A percentile compares a stretch with the other conserved stretches of the same genome.
Evolutionary conservation across 495 filamentous ascomycete genomes (phyloP).

Genomic region (Daldinia caldariorum): DNA sequence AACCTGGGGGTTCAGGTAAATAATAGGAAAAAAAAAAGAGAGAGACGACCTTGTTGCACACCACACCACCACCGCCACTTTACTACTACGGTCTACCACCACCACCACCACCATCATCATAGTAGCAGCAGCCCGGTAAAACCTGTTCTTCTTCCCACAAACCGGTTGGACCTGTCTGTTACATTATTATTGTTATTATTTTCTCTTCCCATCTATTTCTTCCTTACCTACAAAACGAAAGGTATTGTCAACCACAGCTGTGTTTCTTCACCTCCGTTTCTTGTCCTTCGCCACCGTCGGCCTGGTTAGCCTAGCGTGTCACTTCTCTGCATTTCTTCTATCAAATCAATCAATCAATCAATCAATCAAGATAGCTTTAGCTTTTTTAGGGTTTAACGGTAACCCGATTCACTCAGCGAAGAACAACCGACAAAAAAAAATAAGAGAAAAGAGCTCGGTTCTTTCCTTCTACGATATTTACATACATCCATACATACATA

Average conservation of each 20-base stretch:
- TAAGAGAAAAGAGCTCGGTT: neutral
- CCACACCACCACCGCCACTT: neutral
- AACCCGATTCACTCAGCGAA: slow-evolving; percentile 6
- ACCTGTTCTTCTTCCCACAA: neutral
- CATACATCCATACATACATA: no score
- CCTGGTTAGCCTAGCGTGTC: neutral
- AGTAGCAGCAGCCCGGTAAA: neutral
- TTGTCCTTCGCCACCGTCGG: slow-evolving; percentile 7
- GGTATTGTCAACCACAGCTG: neutral
- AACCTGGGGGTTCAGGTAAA: slow-evolving; percentile 33
- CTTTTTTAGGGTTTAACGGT: neutral
- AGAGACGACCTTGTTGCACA: neutral
- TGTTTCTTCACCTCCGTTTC: neutral
- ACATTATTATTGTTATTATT: neutral
- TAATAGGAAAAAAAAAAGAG: slow-evolving; percentile 25
- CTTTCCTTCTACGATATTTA: slow-evolving; percentile 3
- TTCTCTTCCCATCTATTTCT: neutral
- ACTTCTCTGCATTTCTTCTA: neutral
- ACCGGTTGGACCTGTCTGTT: neutral
- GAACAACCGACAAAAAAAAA: no score
- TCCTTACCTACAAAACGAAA: neutral
- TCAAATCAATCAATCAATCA: neutral
- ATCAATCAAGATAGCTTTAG: neutral
- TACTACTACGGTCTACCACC: neutral
- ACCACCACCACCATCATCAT: neutral